Conservation (phyloP, 768 basidiomycete species). For the Tremella yokohamensis region DNA sequence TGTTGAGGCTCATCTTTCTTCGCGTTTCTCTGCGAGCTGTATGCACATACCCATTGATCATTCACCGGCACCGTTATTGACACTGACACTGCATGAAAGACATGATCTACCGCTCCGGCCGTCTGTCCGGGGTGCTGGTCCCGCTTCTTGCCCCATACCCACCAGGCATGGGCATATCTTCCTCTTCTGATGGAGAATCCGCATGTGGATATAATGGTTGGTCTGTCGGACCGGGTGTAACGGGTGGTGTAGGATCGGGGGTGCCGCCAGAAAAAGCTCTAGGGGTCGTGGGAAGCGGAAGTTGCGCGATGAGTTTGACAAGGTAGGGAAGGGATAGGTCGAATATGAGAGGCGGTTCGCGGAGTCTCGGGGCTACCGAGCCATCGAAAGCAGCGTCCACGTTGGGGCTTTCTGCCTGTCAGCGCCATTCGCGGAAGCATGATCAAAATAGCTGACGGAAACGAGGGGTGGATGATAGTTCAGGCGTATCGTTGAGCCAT, state of each 20-base stretch:
- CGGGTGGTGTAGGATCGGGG: conserved; percentile 16
- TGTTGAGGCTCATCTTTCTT: neutral
- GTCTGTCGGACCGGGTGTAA: neutral
- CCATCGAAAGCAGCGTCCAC: neutral
- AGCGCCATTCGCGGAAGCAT: no score
- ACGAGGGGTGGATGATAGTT: neutral
- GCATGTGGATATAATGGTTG: no score
- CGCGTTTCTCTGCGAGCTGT: conserved; percentile 2
- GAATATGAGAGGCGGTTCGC: conserved; percentile 37
- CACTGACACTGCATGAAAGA: no score
- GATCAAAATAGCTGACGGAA: no score
- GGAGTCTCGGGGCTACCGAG: neutral
- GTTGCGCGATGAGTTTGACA: conserved; percentile 23
- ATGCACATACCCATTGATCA: conserved; percentile 5
- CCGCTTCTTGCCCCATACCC: no score
- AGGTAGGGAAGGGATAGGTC: conserved; percentile 31
- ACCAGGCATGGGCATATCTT: no score
- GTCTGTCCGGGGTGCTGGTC: no score
- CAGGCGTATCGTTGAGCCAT: neutral
- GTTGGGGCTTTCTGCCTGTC: no score
- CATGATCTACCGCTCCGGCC: no score
- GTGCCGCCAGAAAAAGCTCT: conserved; percentile 36
- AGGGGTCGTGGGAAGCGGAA: conserved; percentile 30
- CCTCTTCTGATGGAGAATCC: no score
- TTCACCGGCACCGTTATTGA: neutral